phyloP scores from a whole-genome alignment of 345 rosid species.

The Raphanus sativus region DNA sequence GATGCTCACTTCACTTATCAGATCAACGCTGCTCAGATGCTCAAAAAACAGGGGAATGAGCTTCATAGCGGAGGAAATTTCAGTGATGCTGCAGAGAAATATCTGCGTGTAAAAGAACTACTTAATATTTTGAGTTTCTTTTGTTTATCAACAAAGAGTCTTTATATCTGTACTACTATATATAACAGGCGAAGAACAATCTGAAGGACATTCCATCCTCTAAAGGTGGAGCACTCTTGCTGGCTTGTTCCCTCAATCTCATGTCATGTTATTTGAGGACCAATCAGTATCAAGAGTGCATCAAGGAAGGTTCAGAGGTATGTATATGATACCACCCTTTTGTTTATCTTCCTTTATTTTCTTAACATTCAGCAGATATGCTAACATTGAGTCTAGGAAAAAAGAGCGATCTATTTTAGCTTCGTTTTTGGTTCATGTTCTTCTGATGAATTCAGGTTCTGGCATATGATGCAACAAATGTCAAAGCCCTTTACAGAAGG shows the following conservation, averaged over 20 bases:
- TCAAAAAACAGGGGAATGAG: slow-evolving; percentile 88
- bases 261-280: slow-evolving; percentile 98
- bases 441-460: slow-evolving; percentile 58
- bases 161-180: neutral
- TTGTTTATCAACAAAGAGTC: neutral
- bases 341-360: neutral
- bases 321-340: slow-evolving; percentile 7
- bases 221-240: slow-evolving; percentile 54
- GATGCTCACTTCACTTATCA: slow-evolving; percentile 77
- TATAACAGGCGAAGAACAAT: slow-evolving; percentile 77
- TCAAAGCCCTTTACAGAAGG: slow-evolving; percentile 94
- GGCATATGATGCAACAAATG: slow-evolving; percentile 71
- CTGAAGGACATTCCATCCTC: slow-evolving; percentile 63
- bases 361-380: neutral
- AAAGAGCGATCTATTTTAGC: neutral
- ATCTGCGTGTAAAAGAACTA: slow-evolving; percentile 71
- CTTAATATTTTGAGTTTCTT: neutral
- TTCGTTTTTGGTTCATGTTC: neutral
- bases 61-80: slow-evolving; percentile 82
- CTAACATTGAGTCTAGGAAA: neutral
- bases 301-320: slow-evolving; percentile 92
- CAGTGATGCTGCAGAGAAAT: slow-evolving; percentile 69
- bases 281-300: slow-evolving; percentile 62
- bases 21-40: slow-evolving; percentile 75
- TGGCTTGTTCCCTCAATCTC: slow-evolving; percentile 86